Evolutionary conservation across 176 grass and related monocot species (phyloP).

Genomic region (Aegilops umbellulata): DNA sequence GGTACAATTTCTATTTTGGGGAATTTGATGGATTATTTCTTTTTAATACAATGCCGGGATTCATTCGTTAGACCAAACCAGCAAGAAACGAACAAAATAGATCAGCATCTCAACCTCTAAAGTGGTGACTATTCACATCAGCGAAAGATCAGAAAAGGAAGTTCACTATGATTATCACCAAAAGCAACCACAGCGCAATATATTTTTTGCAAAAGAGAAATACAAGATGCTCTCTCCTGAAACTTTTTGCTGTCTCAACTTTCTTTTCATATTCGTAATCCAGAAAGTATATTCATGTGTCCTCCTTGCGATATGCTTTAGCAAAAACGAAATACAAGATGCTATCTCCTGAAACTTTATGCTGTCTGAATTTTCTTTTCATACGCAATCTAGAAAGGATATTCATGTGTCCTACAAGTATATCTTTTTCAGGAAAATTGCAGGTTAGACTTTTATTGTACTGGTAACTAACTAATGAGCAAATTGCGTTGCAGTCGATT

Average conservation of each 20-base stretch:
- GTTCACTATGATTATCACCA: constrained; percentile 24
- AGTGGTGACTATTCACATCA: background rate
- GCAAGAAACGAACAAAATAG: background rate
- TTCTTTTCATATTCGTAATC: constrained; percentile 2
- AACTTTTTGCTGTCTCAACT: background rate
- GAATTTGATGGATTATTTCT: background rate
- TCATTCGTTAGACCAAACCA: background rate
- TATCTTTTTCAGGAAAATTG: background rate
- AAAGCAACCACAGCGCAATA: constrained; percentile 8
- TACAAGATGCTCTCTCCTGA: background rate
- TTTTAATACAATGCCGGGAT: background rate
- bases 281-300: background rate
- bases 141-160: background rate
- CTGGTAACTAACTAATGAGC: background rate
- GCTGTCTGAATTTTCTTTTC: background rate
- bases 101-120: background rate
- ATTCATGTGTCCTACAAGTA: background rate
- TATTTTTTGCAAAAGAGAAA: constrained; percentile 10
- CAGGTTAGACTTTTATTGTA: background rate
- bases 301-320: no score
- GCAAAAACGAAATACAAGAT: no score
- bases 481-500: constrained; percentile 55
- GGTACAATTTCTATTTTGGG: background rate
- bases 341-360: background rate
- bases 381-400: no score